A percentile compares a stretch with the other conserved stretches of the same genome.
Conservation (phyloP, 2,329 filamentous ascomycete species). For the Arthroderma sp. region DNA sequence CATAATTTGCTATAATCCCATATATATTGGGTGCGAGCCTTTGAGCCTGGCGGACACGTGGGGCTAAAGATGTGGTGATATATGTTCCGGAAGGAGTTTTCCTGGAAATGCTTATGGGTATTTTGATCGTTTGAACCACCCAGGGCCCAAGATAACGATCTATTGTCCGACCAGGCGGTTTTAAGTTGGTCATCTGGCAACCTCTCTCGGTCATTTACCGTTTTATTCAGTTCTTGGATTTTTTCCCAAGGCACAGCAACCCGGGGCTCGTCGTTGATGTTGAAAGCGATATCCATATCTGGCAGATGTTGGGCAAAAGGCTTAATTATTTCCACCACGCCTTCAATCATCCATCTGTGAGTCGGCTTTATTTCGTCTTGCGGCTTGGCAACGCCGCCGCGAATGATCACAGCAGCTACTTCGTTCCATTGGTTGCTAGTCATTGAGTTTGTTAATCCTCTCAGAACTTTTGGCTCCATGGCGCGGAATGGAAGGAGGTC, state of each 20-base stretch:
- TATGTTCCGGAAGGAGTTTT: conserved; percentile 27
- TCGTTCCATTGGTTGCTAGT: conserved; percentile 43
- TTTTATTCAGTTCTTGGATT: conserved; percentile 24
- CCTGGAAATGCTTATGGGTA: conserved; percentile 25
- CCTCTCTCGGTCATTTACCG: conserved; percentile 7
- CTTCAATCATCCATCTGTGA: conserved; percentile 47
- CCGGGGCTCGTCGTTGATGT: conserved; percentile 47
- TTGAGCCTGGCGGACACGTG: conserved; percentile 51
- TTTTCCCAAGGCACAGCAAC: conserved; percentile 41
- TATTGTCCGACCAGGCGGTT: conserved; percentile 24
- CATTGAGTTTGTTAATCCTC: conserved; percentile 39
- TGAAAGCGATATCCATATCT: conserved; percentile 51
- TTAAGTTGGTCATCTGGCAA: conserved; percentile 14
- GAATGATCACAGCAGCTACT: conserved; percentile 43
- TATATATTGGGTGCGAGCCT: conserved; percentile 43
- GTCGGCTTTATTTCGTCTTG: conserved; percentile 40
- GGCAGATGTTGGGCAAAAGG: conserved; percentile 42
- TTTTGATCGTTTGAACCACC: conserved; percentile 23
- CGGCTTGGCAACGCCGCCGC: conserved; percentile 38
- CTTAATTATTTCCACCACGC: conserved; percentile 40
- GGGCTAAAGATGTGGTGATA: conserved; percentile 33
- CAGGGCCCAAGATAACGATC: conserved; percentile 25
- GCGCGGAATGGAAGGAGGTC: conserved; percentile 45
- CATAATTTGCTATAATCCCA: conserved; percentile 56
- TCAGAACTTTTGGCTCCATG: conserved; percentile 37